A percentile compares a stretch with the other conserved stretches of the same genome.
Evolutionary conservation across 2,329 filamentous ascomycete genomes (phyloP).

Genomic region (Aureobasidium namibiae): DNA sequence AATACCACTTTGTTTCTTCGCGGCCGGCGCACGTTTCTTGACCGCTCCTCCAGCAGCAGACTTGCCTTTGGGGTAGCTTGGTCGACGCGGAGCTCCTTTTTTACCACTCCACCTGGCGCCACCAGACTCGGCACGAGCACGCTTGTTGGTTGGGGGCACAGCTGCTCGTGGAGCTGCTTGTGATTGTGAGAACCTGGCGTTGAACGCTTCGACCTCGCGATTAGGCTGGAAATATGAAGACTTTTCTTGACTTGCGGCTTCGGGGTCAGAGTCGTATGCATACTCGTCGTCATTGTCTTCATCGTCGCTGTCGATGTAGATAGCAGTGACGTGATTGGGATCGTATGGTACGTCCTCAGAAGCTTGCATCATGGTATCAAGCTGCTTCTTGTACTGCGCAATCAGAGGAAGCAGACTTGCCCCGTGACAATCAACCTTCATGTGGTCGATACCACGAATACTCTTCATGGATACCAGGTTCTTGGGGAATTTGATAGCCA

Average conservation of each 20-base stretch:
- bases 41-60: not conserved
- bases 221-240: slow-evolving; percentile 19
- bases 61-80: slow-evolving; percentile 5
- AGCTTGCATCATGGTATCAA: slow-evolving; percentile 34
- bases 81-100: slow-evolving; percentile 5
- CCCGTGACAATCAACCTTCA: slow-evolving; percentile 57
- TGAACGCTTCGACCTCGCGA: slow-evolving; percentile 22
- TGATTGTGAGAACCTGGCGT: slow-evolving; percentile 18
- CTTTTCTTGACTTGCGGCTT: slow-evolving; percentile 27
- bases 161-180: slow-evolving; percentile 7
- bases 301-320: slow-evolving; percentile 37
- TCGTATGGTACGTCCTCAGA: slow-evolving; percentile 34
- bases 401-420: slow-evolving; percentile 53
- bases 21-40: slow-evolving; percentile 14
- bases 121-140: not conserved
- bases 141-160: not conserved
- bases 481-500: slow-evolving; percentile 62
- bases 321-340: slow-evolving; percentile 42
- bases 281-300: slow-evolving; percentile 32
- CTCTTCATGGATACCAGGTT: slow-evolving; percentile 52
- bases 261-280: slow-evolving; percentile 36
- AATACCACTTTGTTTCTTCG: not conserved
- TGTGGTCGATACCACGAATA: slow-evolving; percentile 55
- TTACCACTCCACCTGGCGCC: slow-evolving; percentile 9
- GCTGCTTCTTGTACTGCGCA: slow-evolving; percentile 26